A percentile compares a stretch with the other conserved stretches of the same genome.
Evolutionary conservation across 345 rosid genomes (phyloP).

Genomic region (Populus deltoides): DNA sequence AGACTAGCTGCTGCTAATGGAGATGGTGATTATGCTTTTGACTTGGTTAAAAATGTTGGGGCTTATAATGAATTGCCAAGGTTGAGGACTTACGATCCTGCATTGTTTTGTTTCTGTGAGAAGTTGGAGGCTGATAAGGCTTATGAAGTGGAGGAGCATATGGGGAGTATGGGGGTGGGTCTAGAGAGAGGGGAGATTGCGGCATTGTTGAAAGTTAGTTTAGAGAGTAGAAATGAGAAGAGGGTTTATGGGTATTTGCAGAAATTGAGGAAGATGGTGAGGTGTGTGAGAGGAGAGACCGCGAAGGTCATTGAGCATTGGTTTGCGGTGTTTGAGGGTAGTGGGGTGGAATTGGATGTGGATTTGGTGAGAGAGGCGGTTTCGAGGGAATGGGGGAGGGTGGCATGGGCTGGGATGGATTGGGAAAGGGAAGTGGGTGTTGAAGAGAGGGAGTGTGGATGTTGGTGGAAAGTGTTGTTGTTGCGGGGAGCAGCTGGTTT

Average conservation of each 20-base stretch:
- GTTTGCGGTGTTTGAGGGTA: slow-evolving; percentile 46
- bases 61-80: slow-evolving; percentile 51
- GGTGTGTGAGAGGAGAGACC: slow-evolving; percentile 59
- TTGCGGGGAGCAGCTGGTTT: slow-evolving; percentile 58
- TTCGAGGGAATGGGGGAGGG: slow-evolving; percentile 75
- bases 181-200: slow-evolving; percentile 68
- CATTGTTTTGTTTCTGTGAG: slow-evolving; percentile 64
- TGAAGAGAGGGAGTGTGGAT: slow-evolving; percentile 51
- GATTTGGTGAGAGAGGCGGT: slow-evolving; percentile 39
- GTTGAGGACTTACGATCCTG: slow-evolving; percentile 74
- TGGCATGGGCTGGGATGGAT: slow-evolving; percentile 96
- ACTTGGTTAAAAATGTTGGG: slow-evolving; percentile 52
- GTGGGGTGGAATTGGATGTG: slow-evolving; percentile 29
- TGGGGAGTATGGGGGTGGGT: slow-evolving; percentile 45
- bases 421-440: slow-evolving; percentile 70
- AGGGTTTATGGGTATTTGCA: slow-evolving; percentile 76
- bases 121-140: slow-evolving; percentile 65
- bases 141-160: slow-evolving; percentile 75
- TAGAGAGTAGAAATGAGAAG: slow-evolving; percentile 42
- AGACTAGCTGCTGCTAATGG: slow-evolving; percentile 71
- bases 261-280: slow-evolving; percentile 55
- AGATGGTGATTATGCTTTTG: slow-evolving; percentile 70
- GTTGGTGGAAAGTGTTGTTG: slow-evolving; percentile 54
- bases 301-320: slow-evolving; percentile 52
- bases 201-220: slow-evolving; percentile 69